A percentile compares a stretch with the other conserved stretches of the same genome.
These are phyloP conservation scores for Ustilago esculenta DNA, from an alignment of 1,284 basidiomycete species.

Conservation along the genomic window DNA sequence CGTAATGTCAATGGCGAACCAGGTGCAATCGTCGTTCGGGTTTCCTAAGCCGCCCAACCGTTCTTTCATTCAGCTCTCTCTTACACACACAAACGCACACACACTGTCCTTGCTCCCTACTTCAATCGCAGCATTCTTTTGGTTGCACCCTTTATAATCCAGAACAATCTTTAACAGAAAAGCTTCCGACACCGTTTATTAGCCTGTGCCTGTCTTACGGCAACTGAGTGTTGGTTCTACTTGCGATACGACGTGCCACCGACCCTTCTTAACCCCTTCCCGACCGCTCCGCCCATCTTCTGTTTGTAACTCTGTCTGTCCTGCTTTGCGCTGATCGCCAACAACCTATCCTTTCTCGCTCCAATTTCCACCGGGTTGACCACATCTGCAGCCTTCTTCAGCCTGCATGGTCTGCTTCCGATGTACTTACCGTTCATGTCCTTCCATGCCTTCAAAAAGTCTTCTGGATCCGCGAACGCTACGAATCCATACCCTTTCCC, in stretches of 20 bases:
- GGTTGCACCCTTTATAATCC: no score
- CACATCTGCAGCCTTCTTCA: constrained; percentile 63
- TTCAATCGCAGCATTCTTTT: no score
- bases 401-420: constrained; percentile 60
- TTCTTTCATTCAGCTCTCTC: no score
- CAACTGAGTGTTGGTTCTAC: background rate
- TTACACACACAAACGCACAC: no score
- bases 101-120: no score
- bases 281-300: constrained; percentile 65
- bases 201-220: no score
- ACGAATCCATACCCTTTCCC: constrained; percentile 94
- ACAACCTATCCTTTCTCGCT: constrained; percentile 60
- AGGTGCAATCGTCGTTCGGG: constrained; percentile 58
- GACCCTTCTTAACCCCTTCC: constrained; percentile 49
- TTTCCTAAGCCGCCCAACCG: constrained; percentile 34
- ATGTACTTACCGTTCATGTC: constrained; percentile 89
- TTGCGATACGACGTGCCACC: constrained; percentile 44
- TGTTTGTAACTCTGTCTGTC: constrained; percentile 48
- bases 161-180: background rate
- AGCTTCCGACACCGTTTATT: no score
- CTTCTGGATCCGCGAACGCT: constrained; percentile 96
- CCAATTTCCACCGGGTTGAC: constrained; percentile 60
- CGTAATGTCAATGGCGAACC: constrained; percentile 51
- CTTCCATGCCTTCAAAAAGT: constrained; percentile 98
- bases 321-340: constrained; percentile 58